Evolutionary conservation across 495 filamentous ascomycete genomes (phyloP).

Genomic region (Penicillium dipodomyicola): DNA sequence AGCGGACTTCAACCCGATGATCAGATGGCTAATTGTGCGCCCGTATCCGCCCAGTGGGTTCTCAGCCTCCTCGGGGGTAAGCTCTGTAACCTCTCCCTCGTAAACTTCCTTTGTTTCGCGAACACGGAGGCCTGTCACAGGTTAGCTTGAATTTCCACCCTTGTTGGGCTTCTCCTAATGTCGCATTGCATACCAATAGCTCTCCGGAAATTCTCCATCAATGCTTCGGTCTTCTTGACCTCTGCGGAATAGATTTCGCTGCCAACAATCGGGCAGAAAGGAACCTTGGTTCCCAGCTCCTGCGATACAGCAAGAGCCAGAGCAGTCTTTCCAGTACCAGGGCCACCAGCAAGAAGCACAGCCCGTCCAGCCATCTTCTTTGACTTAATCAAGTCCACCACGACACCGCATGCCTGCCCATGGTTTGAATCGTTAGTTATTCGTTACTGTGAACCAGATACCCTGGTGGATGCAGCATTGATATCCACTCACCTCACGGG

Average conservation of each 20-base stretch:
- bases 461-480: conserved; percentile 4
- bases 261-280: conserved; percentile 94
- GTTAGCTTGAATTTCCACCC: conserved; percentile 19
- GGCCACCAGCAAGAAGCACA: conserved; percentile 86
- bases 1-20: conserved; percentile 85
- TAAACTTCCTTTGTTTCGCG: conserved; percentile 98
- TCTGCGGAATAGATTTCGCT: conserved; percentile 97
- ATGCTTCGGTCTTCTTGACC: conserved; percentile 96
- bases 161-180: background rate
- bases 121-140: conserved; percentile 66
- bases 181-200: conserved; percentile 67
- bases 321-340: conserved; percentile 95
- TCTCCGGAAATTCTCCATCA: conserved; percentile 97
- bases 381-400: conserved; percentile 89
- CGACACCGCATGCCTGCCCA: conserved; percentile 78
- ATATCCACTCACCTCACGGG: conserved; percentile 66
- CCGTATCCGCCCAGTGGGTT: conserved; percentile 95
- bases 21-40: conserved; percentile 85
- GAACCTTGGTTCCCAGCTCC: conserved; percentile 94
- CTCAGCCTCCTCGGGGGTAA: conserved; percentile 96
- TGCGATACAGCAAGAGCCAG: conserved; percentile 91
- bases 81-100: conserved; percentile 93
- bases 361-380: conserved; percentile 97
- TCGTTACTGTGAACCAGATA: background rate
- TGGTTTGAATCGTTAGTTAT: conserved; percentile 16